Evolutionary conservation across 2,329 filamentous ascomycete species (phyloP), one percentile per base, ranked within the genome.

Genomic region (Paraconiothyrium sp.): DNA sequence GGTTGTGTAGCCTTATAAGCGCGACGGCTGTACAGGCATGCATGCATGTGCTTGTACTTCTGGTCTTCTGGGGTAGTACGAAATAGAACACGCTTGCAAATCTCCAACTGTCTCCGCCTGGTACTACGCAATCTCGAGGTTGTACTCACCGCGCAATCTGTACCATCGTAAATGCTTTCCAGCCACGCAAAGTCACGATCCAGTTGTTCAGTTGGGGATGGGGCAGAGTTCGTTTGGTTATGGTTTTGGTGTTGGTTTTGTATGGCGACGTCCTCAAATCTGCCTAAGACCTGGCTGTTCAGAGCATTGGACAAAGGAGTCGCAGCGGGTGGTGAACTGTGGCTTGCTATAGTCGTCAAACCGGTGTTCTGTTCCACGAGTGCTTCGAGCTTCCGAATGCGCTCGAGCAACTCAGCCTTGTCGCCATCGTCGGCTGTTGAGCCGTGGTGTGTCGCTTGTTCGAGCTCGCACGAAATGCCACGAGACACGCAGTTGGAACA

Each of bases 401-500:
- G 61, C 16, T 65, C 64, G n/a, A 65, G 51, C 8, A 69, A 51
- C 37, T 66, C 65, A n/a, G 59, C 41, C 35, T 60, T 57, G 6
- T 60, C 39, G 16, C 30, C 37, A 22, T 52, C 54, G n/a, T 60
- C 58, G 9, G 43, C 20, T 5, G 20, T 22, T 14, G n/a, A n/a
- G 1, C 27, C 27, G 20, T 10, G 37, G 9, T 44, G 14, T 16
- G 13, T 24, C 6, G 39, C 14, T 27, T 48, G 41, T 16, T 70
- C 63, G 7, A 67, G 59, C 10, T 66, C 57, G 54, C 69, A 72
- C 3, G 24, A 39, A 20, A 68, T 63, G 11, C 67, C 66, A 13
- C 71, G 67, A 1, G 72, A 64, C 16, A 58, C 34, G 60, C 71
- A 76, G 51, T 70, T 75, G 13, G 70, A 68, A 60, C 72, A 76